Conservation (phyloP, 83 land plant species). For the Picea engelmannii region DNA sequence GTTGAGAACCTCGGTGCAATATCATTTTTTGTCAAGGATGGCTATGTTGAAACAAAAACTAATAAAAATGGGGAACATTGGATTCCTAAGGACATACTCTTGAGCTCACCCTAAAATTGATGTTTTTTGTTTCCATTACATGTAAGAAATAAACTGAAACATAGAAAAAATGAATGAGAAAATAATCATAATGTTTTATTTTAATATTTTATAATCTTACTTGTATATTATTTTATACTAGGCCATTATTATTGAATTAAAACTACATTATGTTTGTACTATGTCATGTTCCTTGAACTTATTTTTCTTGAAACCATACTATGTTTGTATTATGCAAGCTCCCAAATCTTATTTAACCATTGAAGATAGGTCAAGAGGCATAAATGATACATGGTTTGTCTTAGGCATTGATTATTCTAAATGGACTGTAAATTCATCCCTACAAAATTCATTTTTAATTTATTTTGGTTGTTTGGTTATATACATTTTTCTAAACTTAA, state of each 20-base stretch:
- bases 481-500: neutral
- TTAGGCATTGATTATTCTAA: neutral
- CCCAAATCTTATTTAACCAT: neutral
- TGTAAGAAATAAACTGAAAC: too few relatives aligned
- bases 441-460: neutral
- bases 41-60: neutral
- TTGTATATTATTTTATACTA: too few relatives aligned
- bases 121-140: too few relatives aligned
- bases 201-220: too few relatives aligned
- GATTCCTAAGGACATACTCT: neutral
- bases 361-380: neutral
- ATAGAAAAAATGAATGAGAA: too few relatives aligned
- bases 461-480: too few relatives aligned
- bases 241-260: too few relatives aligned
- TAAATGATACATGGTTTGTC: neutral
- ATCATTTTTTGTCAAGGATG: constrained; percentile 1
- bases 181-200: too few relatives aligned
- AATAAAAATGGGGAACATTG: neutral
- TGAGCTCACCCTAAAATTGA: neutral
- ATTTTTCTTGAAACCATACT: too few relatives aligned
- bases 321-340: neutral
- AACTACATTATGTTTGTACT: too few relatives aligned
- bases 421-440: neutral
- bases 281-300: too few relatives aligned
- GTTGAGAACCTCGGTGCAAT: neutral